Percentiles rank a stretch among this genome's conserved stretches.
phyloP scores from a whole-genome alignment of 139 green algal genomes.

The Chlamydomonas incerta region DNA sequence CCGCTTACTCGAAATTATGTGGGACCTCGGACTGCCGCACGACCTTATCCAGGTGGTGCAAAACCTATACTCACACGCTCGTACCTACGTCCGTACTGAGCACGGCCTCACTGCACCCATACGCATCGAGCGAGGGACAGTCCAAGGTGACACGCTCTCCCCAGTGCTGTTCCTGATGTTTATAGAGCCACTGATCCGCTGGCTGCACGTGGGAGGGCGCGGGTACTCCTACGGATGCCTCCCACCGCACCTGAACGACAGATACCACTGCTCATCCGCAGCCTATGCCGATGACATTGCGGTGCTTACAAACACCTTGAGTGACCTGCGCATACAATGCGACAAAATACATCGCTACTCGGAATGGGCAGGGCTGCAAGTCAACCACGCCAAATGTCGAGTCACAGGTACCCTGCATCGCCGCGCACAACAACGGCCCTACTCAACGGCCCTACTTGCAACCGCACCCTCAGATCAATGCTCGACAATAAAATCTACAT shows the following conservation, averaged over 20 bases:
- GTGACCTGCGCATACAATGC: not conserved
- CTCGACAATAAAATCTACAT: not conserved
- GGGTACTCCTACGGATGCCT: not conserved
- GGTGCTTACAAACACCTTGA: not conserved
- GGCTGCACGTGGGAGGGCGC: not conserved
- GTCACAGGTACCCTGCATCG: not conserved
- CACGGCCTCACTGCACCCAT: constrained; percentile 26
- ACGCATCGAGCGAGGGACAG: constrained; percentile 44
- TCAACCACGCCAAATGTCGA: not conserved
- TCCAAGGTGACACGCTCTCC: constrained; percentile 60
- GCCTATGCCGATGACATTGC: not conserved
- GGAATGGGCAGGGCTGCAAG: not conserved
- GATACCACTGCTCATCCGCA: not conserved
- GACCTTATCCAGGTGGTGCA: constrained; percentile 51
- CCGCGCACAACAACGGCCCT: not conserved
- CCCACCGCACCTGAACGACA: not conserved
- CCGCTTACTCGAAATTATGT: constrained; percentile 51
- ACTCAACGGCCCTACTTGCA: not conserved
- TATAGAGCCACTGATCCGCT: not conserved
- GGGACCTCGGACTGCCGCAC: constrained; percentile 49
- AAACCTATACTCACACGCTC: constrained; percentile 55
- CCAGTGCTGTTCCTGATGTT: constrained; percentile 49
- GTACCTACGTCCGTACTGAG: constrained; percentile 24
- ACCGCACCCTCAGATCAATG: not conserved
- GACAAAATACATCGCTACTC: not conserved